phyloP scores from a whole-genome alignment of 306 rosid genomes.

The Arachis hypogaea region DNA sequence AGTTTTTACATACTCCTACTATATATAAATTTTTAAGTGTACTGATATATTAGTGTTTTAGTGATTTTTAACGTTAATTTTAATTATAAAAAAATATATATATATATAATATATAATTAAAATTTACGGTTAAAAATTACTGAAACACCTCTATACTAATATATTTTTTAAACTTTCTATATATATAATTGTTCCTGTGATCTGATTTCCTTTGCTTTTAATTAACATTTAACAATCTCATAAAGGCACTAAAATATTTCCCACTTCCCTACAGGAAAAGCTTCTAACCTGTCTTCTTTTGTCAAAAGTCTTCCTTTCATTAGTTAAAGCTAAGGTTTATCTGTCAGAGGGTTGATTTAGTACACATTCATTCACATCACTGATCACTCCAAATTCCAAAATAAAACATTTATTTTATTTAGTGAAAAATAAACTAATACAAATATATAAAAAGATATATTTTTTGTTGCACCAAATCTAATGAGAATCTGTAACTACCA shows the following conservation, averaged over 20 bases:
- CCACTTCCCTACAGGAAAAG: neutral
- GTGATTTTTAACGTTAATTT: no score
- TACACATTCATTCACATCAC: neutral
- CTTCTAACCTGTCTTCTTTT: neutral
- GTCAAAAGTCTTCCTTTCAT: neutral
- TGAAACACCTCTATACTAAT: no score
- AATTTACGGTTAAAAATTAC: no score
- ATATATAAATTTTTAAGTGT: no score
- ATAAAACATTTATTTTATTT: no score
- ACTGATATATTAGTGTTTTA: no score
- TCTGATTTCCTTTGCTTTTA: neutral
- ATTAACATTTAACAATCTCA: neutral
- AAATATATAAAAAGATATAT: neutral
- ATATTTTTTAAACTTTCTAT: no score
- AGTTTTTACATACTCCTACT: no score
- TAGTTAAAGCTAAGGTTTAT: neutral
- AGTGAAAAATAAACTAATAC: neutral
- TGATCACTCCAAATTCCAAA: neutral
- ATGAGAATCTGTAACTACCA: neutral
- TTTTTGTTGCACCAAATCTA: neutral
- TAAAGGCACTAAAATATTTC: neutral
- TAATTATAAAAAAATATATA: no score
- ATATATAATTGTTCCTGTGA: neutral
- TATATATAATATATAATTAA: no score
- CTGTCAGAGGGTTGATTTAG: conserved; percentile 2